These are phyloP conservation scores for Rubroshorea leprosula DNA, from an alignment of 345 rosid genomes.

Conservation along the genomic window DNA sequence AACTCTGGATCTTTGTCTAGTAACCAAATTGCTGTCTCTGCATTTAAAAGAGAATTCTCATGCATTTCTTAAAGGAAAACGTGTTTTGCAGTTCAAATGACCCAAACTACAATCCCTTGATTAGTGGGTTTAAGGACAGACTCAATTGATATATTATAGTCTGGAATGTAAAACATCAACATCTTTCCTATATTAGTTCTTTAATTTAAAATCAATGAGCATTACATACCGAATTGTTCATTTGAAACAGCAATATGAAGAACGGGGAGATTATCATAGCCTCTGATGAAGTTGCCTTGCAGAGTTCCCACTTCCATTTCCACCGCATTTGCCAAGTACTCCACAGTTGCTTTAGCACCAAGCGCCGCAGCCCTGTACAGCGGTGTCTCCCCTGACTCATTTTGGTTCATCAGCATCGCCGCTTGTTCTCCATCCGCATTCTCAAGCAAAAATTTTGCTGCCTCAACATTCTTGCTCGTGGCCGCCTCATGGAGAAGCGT, in stretches of 20 bases:
- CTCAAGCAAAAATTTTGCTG: not conserved
- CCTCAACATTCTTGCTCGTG: conserved; percentile 7
- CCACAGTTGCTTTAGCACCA: not conserved
- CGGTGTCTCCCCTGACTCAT: not conserved
- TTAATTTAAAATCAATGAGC: too few species aligned
- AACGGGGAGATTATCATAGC: not conserved
- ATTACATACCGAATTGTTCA: not conserved
- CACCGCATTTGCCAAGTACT: not conserved
- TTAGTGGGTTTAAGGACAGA: too few species aligned
- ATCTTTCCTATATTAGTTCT: too few species aligned
- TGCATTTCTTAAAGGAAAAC: too few species aligned
- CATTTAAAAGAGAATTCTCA: too few species aligned
- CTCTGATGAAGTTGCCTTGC: not conserved
- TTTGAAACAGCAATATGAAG: not conserved
- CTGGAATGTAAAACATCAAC: too few species aligned
- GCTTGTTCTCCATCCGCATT: not conserved
- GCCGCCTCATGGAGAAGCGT: conserved; percentile 27
- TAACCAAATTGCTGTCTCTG: conserved; percentile 12
- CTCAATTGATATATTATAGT: too few species aligned
- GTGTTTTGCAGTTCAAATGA: too few species aligned
- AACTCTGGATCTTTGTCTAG: not conserved
- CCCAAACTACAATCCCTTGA: too few species aligned
- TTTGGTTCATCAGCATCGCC: not conserved
- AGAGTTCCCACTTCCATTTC: not conserved
- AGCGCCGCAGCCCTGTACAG: not conserved